These are phyloP conservation scores for Capsicum pubescens DNA, from an alignment of 257 asterid genomes.

Conservation along the genomic window DNA sequence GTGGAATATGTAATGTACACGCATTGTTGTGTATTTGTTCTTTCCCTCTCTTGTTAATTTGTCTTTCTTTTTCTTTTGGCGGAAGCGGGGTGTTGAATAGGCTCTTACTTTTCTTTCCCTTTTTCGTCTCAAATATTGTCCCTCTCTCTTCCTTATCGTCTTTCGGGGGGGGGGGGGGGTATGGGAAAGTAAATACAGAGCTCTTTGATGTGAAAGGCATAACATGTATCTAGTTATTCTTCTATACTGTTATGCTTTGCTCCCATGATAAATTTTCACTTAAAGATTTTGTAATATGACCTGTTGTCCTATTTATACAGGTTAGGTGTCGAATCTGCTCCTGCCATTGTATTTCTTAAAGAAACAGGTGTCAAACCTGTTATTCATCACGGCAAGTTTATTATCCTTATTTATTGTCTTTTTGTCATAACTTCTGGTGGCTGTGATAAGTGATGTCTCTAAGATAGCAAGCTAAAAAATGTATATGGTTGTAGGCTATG, in stretches of 20 bases:
- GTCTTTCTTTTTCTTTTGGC: neutral
- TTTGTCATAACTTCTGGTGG: neutral
- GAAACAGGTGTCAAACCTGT: constrained; percentile 93
- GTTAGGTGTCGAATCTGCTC: constrained; percentile 93
- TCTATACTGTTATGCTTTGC: neutral
- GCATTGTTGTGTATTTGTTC: neutral
- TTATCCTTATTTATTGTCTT: constrained; percentile 23
- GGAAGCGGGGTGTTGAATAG: neutral
- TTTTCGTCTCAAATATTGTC: constrained; percentile 20
- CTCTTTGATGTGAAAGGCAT: constrained; percentile 7
- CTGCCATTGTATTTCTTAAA: constrained; percentile 82
- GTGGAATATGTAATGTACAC: constrained; percentile 80
- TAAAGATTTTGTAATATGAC: constrained; percentile 22
- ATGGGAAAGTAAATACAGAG: neutral
- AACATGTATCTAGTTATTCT: neutral
- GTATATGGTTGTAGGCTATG: constrained; percentile 61
- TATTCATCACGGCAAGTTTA: constrained; percentile 73
- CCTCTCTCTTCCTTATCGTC: neutral
- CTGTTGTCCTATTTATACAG: constrained; percentile 47
- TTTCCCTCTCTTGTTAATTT: neutral
- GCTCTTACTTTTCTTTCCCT: neutral
- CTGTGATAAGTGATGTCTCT: constrained; percentile 26
- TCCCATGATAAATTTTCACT: neutral
- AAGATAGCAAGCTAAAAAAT: constrained; percentile 41
- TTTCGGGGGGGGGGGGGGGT: neutral